phyloP scores from a whole-genome alignment of 768 basidiomycete species.

The Termitomyces sp. region DNA sequence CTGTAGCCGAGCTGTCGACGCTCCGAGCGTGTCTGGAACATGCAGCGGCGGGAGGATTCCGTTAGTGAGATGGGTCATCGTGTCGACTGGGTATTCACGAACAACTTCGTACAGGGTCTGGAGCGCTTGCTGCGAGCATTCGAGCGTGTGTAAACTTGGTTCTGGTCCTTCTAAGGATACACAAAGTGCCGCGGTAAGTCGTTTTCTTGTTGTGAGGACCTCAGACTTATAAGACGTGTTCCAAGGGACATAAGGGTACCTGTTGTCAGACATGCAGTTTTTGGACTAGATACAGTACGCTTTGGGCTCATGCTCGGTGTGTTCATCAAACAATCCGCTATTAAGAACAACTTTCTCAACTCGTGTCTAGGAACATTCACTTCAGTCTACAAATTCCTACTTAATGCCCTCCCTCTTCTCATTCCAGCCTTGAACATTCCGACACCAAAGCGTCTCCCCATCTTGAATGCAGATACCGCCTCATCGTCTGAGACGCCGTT shows the following conservation, averaged over 20 bases:
- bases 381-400: conserved; percentile 70
- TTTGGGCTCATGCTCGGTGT: conserved; percentile 87
- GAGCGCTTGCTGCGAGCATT: conserved; percentile 73
- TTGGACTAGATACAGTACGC: conserved; percentile 76
- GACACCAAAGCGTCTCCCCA: conserved; percentile 21
- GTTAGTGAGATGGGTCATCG: conserved; percentile 40
- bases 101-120: conserved; percentile 54
- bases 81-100: background rate
- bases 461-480: conserved; percentile 20
- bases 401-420: conserved; percentile 73
- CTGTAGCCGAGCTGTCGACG: conserved; percentile 59
- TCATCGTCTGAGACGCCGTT: conserved; percentile 14
- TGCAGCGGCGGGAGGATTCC: conserved; percentile 62
- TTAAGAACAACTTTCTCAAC: background rate
- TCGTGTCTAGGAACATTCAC: conserved; percentile 60
- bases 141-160: conserved; percentile 82
- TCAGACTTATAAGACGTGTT: too few relatives aligned
- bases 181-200: conserved; percentile 63
- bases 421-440: conserved; percentile 42
- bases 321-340: background rate
- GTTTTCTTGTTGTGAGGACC: too few relatives aligned
- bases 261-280: conserved; percentile 75
- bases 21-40: conserved; percentile 67
- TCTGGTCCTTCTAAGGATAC: conserved; percentile 68
- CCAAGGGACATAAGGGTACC: conserved; percentile 62